Base-by-base conservation (phyloP, 2,329 filamentous ascomycete genomes). In the Microsporum audouinii region DNA sequence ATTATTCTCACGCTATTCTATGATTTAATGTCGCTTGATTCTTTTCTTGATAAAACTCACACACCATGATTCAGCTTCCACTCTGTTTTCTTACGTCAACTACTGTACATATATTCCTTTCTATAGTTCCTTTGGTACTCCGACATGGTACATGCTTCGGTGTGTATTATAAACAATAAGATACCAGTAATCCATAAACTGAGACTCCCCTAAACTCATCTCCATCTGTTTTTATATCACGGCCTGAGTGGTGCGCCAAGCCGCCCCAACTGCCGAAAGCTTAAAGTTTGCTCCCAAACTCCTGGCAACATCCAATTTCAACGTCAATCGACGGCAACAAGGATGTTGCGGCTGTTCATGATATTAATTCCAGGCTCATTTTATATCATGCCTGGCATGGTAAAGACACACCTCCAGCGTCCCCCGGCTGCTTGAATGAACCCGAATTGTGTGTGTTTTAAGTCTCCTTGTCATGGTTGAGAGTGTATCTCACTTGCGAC, bases 51-150 rank as follows among this genome's bases (percentile, higher is more conserved):
- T 29, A 8, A 47, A 6, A 10, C 7, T 23, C 27, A 33, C 12
- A 2, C 29, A n/a, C 27, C 29, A 31, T 27, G 6, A 51, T 8
- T 8, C 12, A 23, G 3, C 29, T 23, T 55, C 5, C 29, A 31
- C 51, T 23, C 14, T 12, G 7, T 29, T 14, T 1, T 29, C 14
- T 29, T 7, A 27, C 12, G 10, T 49, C 45, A 49, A 29, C 45
- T 23, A 17, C 33, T 55, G 51, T 55, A 55, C 5, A 55, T 36
- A 36, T 55, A 17, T 55, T 55, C 23, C 34, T 62, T 60, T 10
- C 51, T 34, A 31, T 17, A 36, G 12, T 36, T 34, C 14, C 29
- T 8, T 53, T 34, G n/a, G 23, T 47, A 47, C 23, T 8, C 14
- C 10, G 31, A 36, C 8, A 36, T 36, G 51, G 51, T 36, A 14